phyloP scores from a whole-genome alignment of 2,329 filamentous ascomycete species.

The Phaeophleospora eucalypticola region DNA sequence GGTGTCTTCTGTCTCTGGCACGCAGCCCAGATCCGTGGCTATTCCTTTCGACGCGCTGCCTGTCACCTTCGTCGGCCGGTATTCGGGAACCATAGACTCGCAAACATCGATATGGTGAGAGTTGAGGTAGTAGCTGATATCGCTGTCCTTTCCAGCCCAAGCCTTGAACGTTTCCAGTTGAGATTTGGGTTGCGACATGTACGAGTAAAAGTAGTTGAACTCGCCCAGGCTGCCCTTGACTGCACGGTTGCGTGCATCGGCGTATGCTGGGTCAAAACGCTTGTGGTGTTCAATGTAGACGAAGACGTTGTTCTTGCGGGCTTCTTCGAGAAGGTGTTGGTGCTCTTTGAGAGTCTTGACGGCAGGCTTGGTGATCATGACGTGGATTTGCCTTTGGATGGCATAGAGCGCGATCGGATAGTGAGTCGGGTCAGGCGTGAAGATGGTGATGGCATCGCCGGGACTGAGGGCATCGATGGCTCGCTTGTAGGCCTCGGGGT shows the following conservation, averaged over 20 bases:
- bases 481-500: slow-evolving; percentile 79
- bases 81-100: slow-evolving; percentile 85
- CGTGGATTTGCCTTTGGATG: slow-evolving; percentile 81
- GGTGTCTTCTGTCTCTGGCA: slow-evolving; percentile 80
- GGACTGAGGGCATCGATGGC: slow-evolving; percentile 79
- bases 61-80: slow-evolving; percentile 72
- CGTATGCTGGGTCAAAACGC: slow-evolving; percentile 88
- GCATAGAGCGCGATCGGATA: slow-evolving; percentile 90
- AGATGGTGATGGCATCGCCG: slow-evolving; percentile 90
- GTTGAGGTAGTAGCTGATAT: slow-evolving; percentile 96
- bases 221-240: slow-evolving; percentile 65
- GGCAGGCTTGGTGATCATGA: slow-evolving; percentile 90
- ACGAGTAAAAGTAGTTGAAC: slow-evolving; percentile 98
- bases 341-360: slow-evolving; percentile 81
- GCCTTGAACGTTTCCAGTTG: slow-evolving; percentile 93
- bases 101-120: slow-evolving; percentile 90
- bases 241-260: slow-evolving; percentile 76
- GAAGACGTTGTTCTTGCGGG: slow-evolving; percentile 72
- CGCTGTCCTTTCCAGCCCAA: slow-evolving; percentile 86
- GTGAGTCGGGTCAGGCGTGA: slow-evolving; percentile 90
- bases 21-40: slow-evolving; percentile 73
- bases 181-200: slow-evolving; percentile 90
- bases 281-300: slow-evolving; percentile 97
- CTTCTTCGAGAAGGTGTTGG: slow-evolving; percentile 67
- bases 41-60: slow-evolving; percentile 75